Evolutionary conservation across 1,284 basidiomycete species (phyloP).

Genomic region (Ganoderma multipileum): DNA sequence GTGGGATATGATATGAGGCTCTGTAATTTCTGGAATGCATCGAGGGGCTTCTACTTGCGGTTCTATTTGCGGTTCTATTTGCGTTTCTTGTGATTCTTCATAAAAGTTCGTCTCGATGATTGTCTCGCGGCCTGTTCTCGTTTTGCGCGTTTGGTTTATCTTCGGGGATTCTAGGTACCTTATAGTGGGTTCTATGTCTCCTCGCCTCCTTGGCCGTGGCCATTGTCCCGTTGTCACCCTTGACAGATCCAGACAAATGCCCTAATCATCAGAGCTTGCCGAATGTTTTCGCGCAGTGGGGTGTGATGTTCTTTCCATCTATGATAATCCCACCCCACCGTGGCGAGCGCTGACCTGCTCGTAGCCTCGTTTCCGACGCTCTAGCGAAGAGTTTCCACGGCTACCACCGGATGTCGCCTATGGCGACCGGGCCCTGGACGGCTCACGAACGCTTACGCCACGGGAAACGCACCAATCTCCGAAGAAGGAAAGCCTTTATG

Average conservation of each 20-base stretch:
- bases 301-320: neutral
- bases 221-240: neutral
- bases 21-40: neutral
- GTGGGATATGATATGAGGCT: neutral
- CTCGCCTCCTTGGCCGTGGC: neutral
- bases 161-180: neutral
- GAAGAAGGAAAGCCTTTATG: slow-evolving; percentile 18
- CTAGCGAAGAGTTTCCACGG: slow-evolving; percentile 1
- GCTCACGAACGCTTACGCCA: neutral
- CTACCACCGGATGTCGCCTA: neutral
- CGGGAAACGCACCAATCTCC: neutral
- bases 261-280: neutral
- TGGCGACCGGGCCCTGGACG: neutral
- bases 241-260: neutral
- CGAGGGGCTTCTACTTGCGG: too few species aligned
- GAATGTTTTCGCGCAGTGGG: neutral
- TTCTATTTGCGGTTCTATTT: neutral
- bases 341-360: neutral
- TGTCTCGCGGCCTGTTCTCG: neutral
- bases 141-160: neutral
- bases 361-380: slow-evolving; percentile 2
- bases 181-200: neutral
- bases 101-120: neutral
- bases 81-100: neutral
- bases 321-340: neutral